Base-by-base conservation (phyloP, 192 early-diverging fungal species). In the Paraglomus brasilianum region DNA sequence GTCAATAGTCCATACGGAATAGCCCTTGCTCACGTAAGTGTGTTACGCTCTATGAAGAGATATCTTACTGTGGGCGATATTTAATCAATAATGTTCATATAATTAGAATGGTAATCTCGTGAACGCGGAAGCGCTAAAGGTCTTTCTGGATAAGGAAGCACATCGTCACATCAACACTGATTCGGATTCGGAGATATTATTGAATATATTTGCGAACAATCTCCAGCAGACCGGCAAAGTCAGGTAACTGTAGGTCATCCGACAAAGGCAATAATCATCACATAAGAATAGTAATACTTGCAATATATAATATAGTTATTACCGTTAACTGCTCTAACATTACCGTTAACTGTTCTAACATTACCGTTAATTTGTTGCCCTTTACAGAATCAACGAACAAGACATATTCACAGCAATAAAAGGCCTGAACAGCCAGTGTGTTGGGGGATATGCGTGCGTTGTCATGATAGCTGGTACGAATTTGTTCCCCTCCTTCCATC, bases 101-200 rank as follows among this genome's bases (percentile, higher is more conserved):
- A 14, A 7, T 41, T 81, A 93, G 92, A 99, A 99, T 77, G 98
- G 98, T 45, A 99, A 98, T 78, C 80, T 99, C 72, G 95, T 94
- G 30, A 99, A 99, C 80, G 90, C 96, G 44, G 78, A 75, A 38
- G 94, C 98, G 70, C 82, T 99, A 68, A 86, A 88, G 69, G 80
- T 85, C 30, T 98, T 92, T 66, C 76, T 99, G 49, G 98, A 99
- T 82, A 81, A 87, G 67, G 90, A 94, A 56, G 95, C 96, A 40
- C 98, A 99, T 82, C 91, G 98, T 56, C 98, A 99, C 76, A 97
- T 99, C 82, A 99, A 99, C 82, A 99, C 98, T 10, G 95, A 98
- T 73, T 99, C 98, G 5, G 98, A 99, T 82, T 98, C 96, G 51
- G 98, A 99, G 82, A 76, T 99, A 47, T 83, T 98, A 70, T 86